Conservation (phyloP, 768 basidiomycete genomes). For the Trametes punicea region DNA sequence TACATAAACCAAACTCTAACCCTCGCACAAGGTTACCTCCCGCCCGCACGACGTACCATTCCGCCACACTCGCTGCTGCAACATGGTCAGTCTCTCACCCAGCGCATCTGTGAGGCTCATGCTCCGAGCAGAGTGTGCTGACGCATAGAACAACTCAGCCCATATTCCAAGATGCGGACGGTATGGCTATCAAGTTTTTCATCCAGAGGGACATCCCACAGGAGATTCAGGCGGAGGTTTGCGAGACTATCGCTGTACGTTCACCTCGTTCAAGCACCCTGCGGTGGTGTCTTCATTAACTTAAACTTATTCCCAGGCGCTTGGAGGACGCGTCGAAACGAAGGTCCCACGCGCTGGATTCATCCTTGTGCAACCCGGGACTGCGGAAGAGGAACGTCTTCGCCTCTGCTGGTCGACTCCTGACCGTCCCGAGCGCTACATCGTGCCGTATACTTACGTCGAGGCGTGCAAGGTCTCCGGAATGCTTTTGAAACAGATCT, state of each 20-base stretch:
- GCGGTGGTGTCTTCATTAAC: background rate
- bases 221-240: conserved; percentile 66
- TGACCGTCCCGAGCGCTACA: conserved; percentile 71
- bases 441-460: conserved; percentile 79
- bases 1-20: conserved; percentile 25
- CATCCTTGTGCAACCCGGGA: conserved; percentile 65
- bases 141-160: conserved; percentile 39
- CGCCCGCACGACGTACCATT: background rate
- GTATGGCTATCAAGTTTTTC: conserved; percentile 77
- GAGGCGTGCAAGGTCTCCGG: conserved; percentile 83
- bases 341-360: conserved; percentile 79
- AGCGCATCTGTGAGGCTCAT: background rate
- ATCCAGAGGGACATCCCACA: conserved; percentile 74
- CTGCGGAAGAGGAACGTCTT: conserved; percentile 71
- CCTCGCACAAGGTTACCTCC: conserved; percentile 24
- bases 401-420: conserved; percentile 66
- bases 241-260: conserved; percentile 68
- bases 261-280: background rate
- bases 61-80: background rate
- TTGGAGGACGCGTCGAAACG: conserved; percentile 73
- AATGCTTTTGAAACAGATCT: conserved; percentile 72
- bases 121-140: background rate
- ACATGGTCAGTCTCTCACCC: conserved; percentile 15
- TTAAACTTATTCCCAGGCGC: conserved; percentile 40
- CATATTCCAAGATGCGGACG: conserved; percentile 68